These are phyloP conservation scores for Elongisporangium anandrum DNA, from an alignment of 352 stramenopile genomes.

Conservation along the genomic window DNA sequence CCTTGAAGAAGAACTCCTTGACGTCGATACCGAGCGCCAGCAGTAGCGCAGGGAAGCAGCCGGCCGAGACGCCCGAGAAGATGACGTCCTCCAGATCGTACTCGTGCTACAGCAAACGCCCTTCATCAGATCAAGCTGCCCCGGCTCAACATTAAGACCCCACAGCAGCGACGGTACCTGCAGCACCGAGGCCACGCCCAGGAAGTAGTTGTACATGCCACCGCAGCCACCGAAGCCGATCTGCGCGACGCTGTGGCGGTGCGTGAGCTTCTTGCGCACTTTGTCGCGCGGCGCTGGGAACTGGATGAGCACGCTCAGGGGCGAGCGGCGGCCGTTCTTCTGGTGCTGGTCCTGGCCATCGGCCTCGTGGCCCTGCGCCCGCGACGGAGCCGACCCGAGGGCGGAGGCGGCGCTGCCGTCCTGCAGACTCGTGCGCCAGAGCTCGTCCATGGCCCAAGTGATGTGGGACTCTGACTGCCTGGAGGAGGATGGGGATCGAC, in stretches of 20 bases:
- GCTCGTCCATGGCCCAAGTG: slow-evolving; percentile 15
- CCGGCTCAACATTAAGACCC: neutral
- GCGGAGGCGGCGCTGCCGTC: neutral
- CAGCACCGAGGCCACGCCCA: slow-evolving; percentile 70
- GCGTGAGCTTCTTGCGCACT: slow-evolving; percentile 40
- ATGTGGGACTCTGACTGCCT: too few species aligned
- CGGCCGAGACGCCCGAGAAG: slow-evolving; percentile 74
- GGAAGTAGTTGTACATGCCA: slow-evolving; percentile 87
- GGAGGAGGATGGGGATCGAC: too few species aligned
- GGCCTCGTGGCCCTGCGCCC: too few species aligned
- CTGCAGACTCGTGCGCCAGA: slow-evolving; percentile 12
- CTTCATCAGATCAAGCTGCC: neutral
- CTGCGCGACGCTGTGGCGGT: slow-evolving; percentile 54
- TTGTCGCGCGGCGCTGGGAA: slow-evolving; percentile 8
- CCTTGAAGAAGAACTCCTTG: slow-evolving; percentile 83
- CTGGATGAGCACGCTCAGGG: too few species aligned
- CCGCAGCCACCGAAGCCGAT: slow-evolving; percentile 79
- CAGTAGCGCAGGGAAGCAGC: slow-evolving; percentile 67
- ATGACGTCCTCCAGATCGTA: slow-evolving; percentile 70
- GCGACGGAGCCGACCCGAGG: too few species aligned
- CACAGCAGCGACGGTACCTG: slow-evolving; percentile 19
- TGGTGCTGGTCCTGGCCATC: too few species aligned
- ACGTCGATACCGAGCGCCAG: slow-evolving; percentile 61
- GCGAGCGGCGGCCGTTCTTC: too few species aligned
- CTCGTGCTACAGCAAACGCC: slow-evolving; percentile 32